Base-by-base conservation (phyloP, 2,329 filamentous ascomycete species). In the Fusarium tuaranense region DNA sequence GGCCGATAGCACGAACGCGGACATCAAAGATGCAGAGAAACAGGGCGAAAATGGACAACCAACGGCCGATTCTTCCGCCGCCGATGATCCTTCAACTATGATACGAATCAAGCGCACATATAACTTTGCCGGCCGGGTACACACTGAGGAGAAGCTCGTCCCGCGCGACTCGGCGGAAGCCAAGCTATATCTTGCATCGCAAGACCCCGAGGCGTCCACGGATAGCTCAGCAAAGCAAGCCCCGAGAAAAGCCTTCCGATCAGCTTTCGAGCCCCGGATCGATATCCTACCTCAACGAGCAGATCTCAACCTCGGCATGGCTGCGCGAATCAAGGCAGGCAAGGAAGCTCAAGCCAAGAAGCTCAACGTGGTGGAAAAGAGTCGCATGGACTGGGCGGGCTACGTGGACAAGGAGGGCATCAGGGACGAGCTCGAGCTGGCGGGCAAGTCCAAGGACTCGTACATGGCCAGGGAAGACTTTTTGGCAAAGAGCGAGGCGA, bases 341-440 rank as follows among this genome's bases (percentile, higher is more conserved):
- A 87, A 86, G 68, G 83, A 83, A 53, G 86, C 86, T 18, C 86
- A 88, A 69, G 88, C 90, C 59, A 90, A 89, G 85, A 93, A 93
- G 80, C 85, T 93, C 74, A 93, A 92, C 79, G 92, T 91, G 18
- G 90, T 93, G 18, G 91, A 93, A 83, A 93, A 93, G 87, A 92
- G 90, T 77, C 87, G 90, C 63, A 91, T 93, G 88, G 92, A 93
- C 81, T 93, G 92, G 92, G 92, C 91, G 4, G 91, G 91, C 14
- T 93, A 89, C 76, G 92, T 93, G 67, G 92, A 93, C 82, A 89
- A 92, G 80, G 91, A 92, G 81, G 92, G 92, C 10, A 91, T 93
- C 82, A 88, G 91, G 80, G 91, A 93, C 81, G 92, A 93, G 81
- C 84, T 93, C 68, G 88, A 88, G 81, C 84, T 91, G 57, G 91